These are phyloP conservation scores for Sophora flavescens DNA, from an alignment of 306 rosid genomes.

Conservation along the genomic window DNA sequence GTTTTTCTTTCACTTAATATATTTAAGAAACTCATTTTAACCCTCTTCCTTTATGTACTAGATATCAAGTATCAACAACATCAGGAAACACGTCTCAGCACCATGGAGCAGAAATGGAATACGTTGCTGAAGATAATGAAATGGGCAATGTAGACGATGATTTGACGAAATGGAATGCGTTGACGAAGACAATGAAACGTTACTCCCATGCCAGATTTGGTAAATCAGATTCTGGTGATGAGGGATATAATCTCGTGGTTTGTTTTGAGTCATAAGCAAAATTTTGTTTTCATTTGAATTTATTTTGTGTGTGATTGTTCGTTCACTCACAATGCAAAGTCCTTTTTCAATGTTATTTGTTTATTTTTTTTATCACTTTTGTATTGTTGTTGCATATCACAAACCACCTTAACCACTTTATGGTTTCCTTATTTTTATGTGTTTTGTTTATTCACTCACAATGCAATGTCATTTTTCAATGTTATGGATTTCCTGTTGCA, in stretches of 20 bases:
- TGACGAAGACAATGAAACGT: too few relatives aligned
- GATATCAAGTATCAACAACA: slow-evolving; percentile 11
- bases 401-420: too few relatives aligned
- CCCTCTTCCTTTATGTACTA: slow-evolving; percentile 21
- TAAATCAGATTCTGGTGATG: slow-evolving; percentile 55
- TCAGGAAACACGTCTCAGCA: slow-evolving; percentile 50
- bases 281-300: slow-evolving; percentile 20
- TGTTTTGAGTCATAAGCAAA: slow-evolving; percentile 48
- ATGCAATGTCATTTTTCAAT: too few relatives aligned
- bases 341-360: slow-evolving; percentile 2
- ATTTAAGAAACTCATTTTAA: slow-evolving; percentile 15
- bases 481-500: slow-evolving; percentile 37
- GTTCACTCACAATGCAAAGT: background rate
- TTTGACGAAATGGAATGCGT: too few relatives aligned
- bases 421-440: too few relatives aligned
- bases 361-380: background rate
- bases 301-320: slow-evolving; percentile 13
- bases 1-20: background rate
- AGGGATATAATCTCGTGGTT: slow-evolving; percentile 56
- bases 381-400: slow-evolving; percentile 9
- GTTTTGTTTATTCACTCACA: too few relatives aligned
- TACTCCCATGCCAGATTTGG: too few relatives aligned
- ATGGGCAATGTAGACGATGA: slow-evolving; percentile 60
- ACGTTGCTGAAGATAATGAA: slow-evolving; percentile 53
- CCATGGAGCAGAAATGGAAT: slow-evolving; percentile 53